Conservation (phyloP, 495 filamentous ascomycete genomes). For the Trichoderma erinaceum region DNA sequence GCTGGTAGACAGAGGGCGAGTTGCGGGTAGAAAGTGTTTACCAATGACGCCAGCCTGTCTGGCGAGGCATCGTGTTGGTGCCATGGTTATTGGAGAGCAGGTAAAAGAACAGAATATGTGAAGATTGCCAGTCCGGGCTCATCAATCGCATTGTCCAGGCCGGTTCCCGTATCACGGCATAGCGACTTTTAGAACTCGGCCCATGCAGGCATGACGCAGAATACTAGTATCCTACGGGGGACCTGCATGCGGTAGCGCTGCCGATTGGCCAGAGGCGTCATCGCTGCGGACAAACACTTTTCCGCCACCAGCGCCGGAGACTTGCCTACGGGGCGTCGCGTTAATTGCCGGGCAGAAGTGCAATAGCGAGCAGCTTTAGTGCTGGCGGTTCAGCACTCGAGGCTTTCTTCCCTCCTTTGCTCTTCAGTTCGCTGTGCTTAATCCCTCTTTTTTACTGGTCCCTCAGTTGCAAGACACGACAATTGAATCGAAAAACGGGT, state of each 20-base stretch:
- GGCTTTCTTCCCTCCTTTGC: background rate
- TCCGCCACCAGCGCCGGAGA: background rate
- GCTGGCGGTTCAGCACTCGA: background rate
- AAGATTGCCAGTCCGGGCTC: background rate
- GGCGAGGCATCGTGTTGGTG: conserved; percentile 7
- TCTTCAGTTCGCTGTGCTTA: background rate
- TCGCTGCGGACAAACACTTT: background rate
- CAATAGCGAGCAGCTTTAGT: background rate
- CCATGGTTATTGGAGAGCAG: background rate
- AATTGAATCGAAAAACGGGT: background rate
- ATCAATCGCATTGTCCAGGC: background rate
- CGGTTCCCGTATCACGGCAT: background rate
- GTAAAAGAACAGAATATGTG: background rate
- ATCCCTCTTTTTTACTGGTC: background rate
- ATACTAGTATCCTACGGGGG: background rate
- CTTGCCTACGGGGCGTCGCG: conserved; percentile 1
- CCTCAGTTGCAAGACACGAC: background rate
- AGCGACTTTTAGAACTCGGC: background rate
- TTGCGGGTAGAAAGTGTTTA: background rate
- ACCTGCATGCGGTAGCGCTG: background rate
- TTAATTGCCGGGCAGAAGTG: conserved; percentile 1
- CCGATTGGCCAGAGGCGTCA: background rate
- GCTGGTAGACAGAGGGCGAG: conserved; percentile 8
- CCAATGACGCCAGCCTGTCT: background rate
- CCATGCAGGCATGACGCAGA: conserved; percentile 11